phyloP scores from a whole-genome alignment of 2,329 filamentous ascomycete genomes.

The Zalaria obscura region DNA sequence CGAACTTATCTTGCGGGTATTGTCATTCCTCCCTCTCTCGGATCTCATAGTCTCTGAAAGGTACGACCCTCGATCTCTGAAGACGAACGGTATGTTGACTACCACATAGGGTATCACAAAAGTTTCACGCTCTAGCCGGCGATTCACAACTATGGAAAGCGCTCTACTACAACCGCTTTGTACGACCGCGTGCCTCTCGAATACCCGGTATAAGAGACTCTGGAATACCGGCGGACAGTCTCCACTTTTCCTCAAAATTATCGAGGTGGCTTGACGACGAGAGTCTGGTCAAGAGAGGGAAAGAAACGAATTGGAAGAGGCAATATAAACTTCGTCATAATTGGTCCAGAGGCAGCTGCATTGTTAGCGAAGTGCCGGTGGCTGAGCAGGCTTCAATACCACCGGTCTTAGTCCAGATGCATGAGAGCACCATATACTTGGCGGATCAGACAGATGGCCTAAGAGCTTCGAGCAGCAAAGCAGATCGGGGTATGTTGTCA shows the following conservation, averaged over 20 bases:
- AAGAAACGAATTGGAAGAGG: constrained; percentile 63
- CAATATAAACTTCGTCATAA: constrained; percentile 84
- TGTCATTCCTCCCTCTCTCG: constrained; percentile 58
- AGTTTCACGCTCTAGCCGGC: constrained; percentile 55
- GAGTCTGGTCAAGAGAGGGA: constrained; percentile 36
- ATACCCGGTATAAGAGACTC: constrained; percentile 50
- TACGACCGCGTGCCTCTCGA: constrained; percentile 63
- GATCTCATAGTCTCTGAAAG: constrained; percentile 52
- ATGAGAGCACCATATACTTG: constrained; percentile 64
- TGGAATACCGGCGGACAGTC: constrained; percentile 20
- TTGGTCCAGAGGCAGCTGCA: constrained; percentile 73
- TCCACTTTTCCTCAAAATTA: constrained; percentile 39
- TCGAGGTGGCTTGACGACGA: constrained; percentile 50
- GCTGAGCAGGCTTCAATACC: constrained; percentile 38
- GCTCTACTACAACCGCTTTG: constrained; percentile 77
- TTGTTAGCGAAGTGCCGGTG: constrained; percentile 62
- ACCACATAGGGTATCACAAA: constrained; percentile 53
- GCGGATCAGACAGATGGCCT: constrained; percentile 57
- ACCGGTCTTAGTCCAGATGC: constrained; percentile 59
- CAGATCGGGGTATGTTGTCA: constrained; percentile 43
- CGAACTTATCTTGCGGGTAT: constrained; percentile 73
- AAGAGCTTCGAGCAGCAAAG: constrained; percentile 61
- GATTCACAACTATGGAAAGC: constrained; percentile 87
- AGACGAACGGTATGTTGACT: background rate
- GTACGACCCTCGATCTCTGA: constrained; percentile 22